Base-by-base conservation (phyloP, 1,284 basidiomycete genomes). In the Ganoderma resinaceum region DNA sequence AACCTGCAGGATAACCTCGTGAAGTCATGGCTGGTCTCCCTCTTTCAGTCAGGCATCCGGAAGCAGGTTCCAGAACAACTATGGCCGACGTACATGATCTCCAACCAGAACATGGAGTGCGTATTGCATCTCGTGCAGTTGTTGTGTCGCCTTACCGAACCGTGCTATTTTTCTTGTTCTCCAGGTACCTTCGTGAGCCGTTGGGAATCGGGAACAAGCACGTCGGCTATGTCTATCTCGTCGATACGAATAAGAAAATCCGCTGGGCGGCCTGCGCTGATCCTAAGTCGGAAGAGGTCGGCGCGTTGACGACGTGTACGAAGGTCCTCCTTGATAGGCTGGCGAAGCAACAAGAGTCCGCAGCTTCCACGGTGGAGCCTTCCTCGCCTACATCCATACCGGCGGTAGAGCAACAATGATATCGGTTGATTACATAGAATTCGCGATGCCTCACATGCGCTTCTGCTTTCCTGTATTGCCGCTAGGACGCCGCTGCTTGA, bases 221-320 rank as follows among this genome's bases (percentile, higher is more conserved):
- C 74, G 89, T 99, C 40, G 98, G 96, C 3, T 98, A 98, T 77
- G 92, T 97, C 12, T 99, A 94, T 78, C 85, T 99, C 9, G 89
- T 99, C 26, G 97, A 98, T 76, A 87, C 91, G 76, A 89, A 94
- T 68, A 81, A 91, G 69, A 94, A 91, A 78, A 88, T 99, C 62
- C 88, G 98, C 23, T 99, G 97, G 98, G 97, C 94, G 1, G 97
- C 91, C 2, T 93, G 95, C 72, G 96, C 91, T 1, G 92, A 95
- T 76, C 94, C 96, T 0, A 92, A 88, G 70, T 77, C 81, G 6
- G 89, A 93, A 67, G 97, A 99, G 81, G 83, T 86, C 0, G 82
- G 87, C 66, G 88, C 91, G 14, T 81, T 98, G 63, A 83, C 90
- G 74, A 89, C 85, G 55, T 97, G 96, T 75, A 87, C 91, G 0